A percentile compares a stretch with the other conserved stretches of the same genome.
These are phyloP conservation scores for Trichoderma erinaceum DNA, from an alignment of 495 filamentous ascomycete genomes.

Conservation along the genomic window DNA sequence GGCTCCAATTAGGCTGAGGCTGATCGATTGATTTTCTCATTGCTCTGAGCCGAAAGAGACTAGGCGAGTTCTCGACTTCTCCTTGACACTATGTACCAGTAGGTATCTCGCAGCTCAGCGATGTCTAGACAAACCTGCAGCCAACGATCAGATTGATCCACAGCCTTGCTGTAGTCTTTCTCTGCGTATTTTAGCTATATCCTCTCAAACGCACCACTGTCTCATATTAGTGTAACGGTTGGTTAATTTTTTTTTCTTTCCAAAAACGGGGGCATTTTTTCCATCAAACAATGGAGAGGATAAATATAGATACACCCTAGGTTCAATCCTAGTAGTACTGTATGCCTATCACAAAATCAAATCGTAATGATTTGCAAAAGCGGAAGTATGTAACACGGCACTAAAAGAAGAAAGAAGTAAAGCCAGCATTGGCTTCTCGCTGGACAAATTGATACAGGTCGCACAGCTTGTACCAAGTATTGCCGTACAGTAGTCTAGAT, in stretches of 20 bases:
- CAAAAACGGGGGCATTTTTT: background rate
- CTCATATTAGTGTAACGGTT: background rate
- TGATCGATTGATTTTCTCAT: background rate
- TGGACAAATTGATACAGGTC: background rate
- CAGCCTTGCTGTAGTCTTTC: background rate
- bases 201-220: background rate
- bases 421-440: background rate
- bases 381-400: too few species aligned
- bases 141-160: background rate
- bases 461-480: background rate
- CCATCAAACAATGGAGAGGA: too few species aligned
- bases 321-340: background rate
- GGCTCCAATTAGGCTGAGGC: too few species aligned
- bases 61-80: background rate
- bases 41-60: background rate
- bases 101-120: background rate
- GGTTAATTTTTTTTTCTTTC: background rate
- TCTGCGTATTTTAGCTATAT: background rate
- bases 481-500: background rate
- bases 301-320: too few species aligned
- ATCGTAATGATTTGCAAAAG: too few species aligned
- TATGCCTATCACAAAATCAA: too few species aligned
- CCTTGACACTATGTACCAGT: background rate
- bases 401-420: background rate
- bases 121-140: background rate